Evolutionary conservation across 2,329 filamentous ascomycete genomes (phyloP), one percentile per base, ranked within the genome.

Genomic region (Monosporascus sp.): DNA sequence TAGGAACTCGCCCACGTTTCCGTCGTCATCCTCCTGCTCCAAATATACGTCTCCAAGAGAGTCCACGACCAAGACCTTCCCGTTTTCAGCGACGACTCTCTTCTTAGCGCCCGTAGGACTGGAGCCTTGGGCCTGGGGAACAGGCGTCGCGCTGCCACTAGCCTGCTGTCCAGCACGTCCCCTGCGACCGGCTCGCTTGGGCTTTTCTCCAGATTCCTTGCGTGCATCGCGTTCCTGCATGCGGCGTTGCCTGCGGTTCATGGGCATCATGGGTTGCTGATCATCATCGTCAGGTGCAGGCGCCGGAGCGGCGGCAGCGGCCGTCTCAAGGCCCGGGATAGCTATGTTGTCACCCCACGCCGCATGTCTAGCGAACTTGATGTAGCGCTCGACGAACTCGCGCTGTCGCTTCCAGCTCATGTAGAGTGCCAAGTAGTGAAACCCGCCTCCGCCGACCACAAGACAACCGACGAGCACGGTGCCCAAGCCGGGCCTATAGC

Each of bases 31-130:
- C 64, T 90, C 82, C 67, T 96, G 90, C 72, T 97, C 92, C n/a
- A 99, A 78, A 67, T 90, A 99, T 14, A 99, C 94, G 63, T 97
- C 91, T 27, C 94, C 94, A 9, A 87, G 77, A 1, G 90, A 90
- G 72, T 99, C 93, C 4, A 99, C 94, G 52, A 99, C 87, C 38
- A 99, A 77, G 1, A 96, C 80, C 77, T 97, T 99, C 61, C 94
- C 94, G 64, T 99, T 99, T 77, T 96, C 88, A 2, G 92, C 93
- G 26, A 92, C 84, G 17, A 97, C 90, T 37, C 90, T 82, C 79
- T 93, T 96, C 74, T 90, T 90, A 36, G 87, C 80, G 20, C 92
- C 91, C 38, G 85, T 82, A 1, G 90, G 84, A 11, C 84, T 83
- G 51, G 78, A 71, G 6, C 75, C 70, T 64, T 68, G 73, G 67